A percentile compares a stretch with the other conserved stretches of the same genome.
phyloP scores from a whole-genome alignment of 2,329 filamentous ascomycete species.

The Fusarium sororula region DNA sequence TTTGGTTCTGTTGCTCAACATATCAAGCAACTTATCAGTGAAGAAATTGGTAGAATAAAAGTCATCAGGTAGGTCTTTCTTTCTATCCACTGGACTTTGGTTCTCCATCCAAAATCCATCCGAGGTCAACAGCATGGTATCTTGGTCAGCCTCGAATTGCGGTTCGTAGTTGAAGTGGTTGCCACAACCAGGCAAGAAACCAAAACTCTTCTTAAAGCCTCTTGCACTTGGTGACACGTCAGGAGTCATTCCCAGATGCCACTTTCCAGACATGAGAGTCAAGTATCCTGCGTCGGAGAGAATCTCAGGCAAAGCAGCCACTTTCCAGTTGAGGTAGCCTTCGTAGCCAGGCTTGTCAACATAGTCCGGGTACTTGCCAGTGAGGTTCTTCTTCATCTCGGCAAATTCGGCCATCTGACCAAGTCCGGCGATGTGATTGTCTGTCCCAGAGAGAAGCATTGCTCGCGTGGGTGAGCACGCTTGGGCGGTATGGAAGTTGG shows the following conservation, averaged over 20 bases:
- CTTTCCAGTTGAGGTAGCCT: constrained; percentile 45
- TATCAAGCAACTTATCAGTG: constrained; percentile 59
- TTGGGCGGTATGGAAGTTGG: constrained; percentile 66
- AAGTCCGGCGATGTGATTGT: constrained; percentile 63
- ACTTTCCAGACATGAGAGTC: constrained; percentile 46
- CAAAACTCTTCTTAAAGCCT: constrained; percentile 54
- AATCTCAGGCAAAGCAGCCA: constrained; percentile 44
- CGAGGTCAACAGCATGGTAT: constrained; percentile 49
- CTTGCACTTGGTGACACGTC: constrained; percentile 36
- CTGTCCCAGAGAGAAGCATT: constrained; percentile 69
- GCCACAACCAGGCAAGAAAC: constrained; percentile 52
- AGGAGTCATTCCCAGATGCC: constrained; percentile 49
- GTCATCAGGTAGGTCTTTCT: constrained; percentile 53
- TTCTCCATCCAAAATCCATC: constrained; percentile 52
- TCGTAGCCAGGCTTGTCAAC: constrained; percentile 42
- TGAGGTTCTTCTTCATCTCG: constrained; percentile 3
- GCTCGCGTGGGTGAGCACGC: constrained; percentile 66
- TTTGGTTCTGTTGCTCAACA: constrained; percentile 52
- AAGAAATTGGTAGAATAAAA: constrained; percentile 64
- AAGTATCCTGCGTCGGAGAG: constrained; percentile 45
- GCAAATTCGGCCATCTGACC: constrained; percentile 60
- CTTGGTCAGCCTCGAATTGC: constrained; percentile 53
- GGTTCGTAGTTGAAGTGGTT: constrained; percentile 67
- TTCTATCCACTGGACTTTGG: constrained; percentile 49
- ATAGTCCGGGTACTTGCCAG: constrained; percentile 2